These are phyloP conservation scores for Ganoderma sinense DNA, from an alignment of 1,284 basidiomycete species.

Conservation along the genomic window DNA sequence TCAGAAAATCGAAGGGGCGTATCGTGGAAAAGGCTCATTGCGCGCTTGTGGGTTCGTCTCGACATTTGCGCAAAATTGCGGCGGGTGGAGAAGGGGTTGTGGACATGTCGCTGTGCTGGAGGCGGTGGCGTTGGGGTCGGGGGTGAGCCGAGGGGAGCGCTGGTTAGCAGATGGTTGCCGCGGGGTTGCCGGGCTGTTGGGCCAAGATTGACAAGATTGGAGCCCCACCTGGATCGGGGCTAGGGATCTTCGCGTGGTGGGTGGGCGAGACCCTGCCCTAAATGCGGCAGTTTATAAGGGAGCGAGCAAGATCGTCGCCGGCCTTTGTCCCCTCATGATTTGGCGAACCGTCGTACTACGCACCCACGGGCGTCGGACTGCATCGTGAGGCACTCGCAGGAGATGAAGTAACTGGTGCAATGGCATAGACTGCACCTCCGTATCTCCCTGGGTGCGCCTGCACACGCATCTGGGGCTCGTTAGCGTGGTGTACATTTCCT, in stretches of 20 bases:
- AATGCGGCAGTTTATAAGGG: constrained; percentile 34
- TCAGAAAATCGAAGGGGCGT: constrained; percentile 20
- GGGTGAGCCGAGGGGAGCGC: constrained; percentile 5
- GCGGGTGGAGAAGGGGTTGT: not conserved
- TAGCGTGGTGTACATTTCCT: constrained; percentile 79
- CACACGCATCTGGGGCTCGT: constrained; percentile 76
- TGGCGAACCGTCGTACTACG: constrained; percentile 59
- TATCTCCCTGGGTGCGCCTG: constrained; percentile 76
- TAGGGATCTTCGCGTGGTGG: constrained; percentile 30
- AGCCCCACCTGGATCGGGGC: constrained; percentile 29
- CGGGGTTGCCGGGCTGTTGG: constrained; percentile 19
- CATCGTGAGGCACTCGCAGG: constrained; percentile 82
- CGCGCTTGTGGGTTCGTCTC: not conserved
- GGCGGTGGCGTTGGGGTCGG: not conserved
- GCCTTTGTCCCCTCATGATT: constrained; percentile 66
- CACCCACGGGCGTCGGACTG: constrained; percentile 59
- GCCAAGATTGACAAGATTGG: constrained; percentile 24
- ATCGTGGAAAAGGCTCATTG: not conserved
- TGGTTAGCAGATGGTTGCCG: constrained; percentile 23
- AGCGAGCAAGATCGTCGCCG: constrained; percentile 13
- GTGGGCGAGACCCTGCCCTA: constrained; percentile 37
- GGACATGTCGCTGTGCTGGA: not conserved
- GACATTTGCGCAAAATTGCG: too few species aligned
- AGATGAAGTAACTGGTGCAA: constrained; percentile 87
- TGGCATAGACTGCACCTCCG: constrained; percentile 84